These are phyloP conservation scores for Nematocida sp. DNA, from an alignment of 371 early-diverging fungal species.

Conservation along the genomic window DNA sequence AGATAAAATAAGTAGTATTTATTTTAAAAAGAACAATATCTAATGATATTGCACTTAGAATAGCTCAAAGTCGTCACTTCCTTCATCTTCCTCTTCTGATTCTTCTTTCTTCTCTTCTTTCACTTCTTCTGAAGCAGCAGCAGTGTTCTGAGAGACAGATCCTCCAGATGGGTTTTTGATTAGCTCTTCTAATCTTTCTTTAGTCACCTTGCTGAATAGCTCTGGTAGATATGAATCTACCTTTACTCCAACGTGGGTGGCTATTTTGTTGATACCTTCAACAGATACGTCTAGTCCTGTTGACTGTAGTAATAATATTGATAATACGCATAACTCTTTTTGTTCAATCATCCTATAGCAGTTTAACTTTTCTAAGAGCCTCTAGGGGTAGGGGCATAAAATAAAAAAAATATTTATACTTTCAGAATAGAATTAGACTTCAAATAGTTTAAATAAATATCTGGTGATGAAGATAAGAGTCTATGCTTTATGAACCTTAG, in stretches of 20 bases:
- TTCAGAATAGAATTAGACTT: no score
- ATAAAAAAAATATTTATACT: conserved; percentile 28
- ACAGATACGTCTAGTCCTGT: conserved; percentile 17
- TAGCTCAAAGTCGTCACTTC: conserved; percentile 41
- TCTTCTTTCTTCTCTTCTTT: conserved; percentile 25
- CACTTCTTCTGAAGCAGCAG: not conserved
- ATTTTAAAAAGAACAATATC: no score
- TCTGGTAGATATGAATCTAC: conserved; percentile 47
- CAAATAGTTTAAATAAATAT: no score
- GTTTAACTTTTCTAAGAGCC: conserved; percentile 52
- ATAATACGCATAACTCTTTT: conserved; percentile 52
- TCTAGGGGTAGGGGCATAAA: conserved; percentile 38
- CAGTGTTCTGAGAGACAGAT: not conserved
- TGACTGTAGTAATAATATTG: conserved; percentile 38
- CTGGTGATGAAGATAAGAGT: no score
- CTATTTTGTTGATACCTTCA: conserved; percentile 33
- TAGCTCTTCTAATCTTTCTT: conserved; percentile 15
- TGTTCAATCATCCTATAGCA: conserved; percentile 53
- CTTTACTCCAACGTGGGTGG: conserved; percentile 14
- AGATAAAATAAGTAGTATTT: no score
- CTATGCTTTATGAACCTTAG: no score
- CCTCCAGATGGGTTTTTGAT: conserved; percentile 36
- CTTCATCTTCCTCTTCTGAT: conserved; percentile 41
- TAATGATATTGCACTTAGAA: no score
- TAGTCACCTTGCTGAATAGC: conserved; percentile 37